Evolutionary conservation across 805 yeast genomes (phyloP).

Genomic region (Candida easanensis): DNA sequence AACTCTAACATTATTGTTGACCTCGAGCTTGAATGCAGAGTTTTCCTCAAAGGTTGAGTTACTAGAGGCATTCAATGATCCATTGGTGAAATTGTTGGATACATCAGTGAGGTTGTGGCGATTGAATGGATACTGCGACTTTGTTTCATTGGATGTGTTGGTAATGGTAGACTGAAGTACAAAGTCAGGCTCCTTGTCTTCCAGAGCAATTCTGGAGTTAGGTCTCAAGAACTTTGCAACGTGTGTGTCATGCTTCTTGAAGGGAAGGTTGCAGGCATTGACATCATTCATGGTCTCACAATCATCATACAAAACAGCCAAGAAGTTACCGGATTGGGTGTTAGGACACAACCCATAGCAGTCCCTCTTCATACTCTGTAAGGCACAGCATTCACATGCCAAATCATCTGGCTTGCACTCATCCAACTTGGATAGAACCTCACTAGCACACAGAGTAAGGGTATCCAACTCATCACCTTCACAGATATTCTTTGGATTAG

Average conservation of each 20-base stretch:
- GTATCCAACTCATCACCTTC: slow-evolving; percentile 42
- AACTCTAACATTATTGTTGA: background rate
- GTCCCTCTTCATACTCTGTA: slow-evolving; percentile 43
- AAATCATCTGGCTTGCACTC: slow-evolving; percentile 51
- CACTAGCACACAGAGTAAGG: slow-evolving; percentile 44
- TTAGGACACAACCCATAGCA: slow-evolving; percentile 50
- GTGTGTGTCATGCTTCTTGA: slow-evolving; percentile 40
- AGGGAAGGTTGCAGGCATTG: slow-evolving; percentile 49
- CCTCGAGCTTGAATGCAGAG: background rate
- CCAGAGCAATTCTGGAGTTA: slow-evolving; percentile 24
- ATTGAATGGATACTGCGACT: background rate
- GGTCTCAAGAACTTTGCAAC: slow-evolving; percentile 29
- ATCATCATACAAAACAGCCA: slow-evolving; percentile 43
- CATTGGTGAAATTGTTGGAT: slow-evolving; percentile 1
- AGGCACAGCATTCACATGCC: slow-evolving; percentile 56
- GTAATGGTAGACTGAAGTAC: slow-evolving; percentile 21
- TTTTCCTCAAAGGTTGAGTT: slow-evolving; percentile 9
- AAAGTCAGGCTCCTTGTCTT: slow-evolving; percentile 27
- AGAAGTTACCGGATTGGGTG: slow-evolving; percentile 43
- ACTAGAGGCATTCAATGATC: background rate
- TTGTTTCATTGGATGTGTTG: slow-evolving; percentile 16
- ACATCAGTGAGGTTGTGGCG: background rate
- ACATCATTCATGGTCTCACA: slow-evolving; percentile 46
- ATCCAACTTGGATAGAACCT: slow-evolving; percentile 43
- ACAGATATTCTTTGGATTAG: slow-evolving; percentile 45